Evolutionary conservation across 2,329 filamentous ascomycete species (phyloP).

Genomic region (Thelonectria discophora): DNA sequence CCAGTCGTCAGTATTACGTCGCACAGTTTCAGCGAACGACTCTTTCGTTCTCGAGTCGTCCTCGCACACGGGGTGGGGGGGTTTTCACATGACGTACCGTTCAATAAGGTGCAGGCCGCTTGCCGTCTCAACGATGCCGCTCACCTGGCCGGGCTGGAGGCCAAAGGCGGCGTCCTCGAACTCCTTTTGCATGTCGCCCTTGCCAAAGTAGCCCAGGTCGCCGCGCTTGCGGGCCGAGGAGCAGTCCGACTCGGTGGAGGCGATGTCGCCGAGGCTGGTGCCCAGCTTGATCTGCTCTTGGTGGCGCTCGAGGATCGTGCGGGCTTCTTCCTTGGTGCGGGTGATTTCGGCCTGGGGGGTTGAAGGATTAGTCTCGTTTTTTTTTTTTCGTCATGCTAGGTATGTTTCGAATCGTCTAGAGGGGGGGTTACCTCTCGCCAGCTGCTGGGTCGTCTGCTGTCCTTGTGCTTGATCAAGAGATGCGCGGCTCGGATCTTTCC

Average conservation of each 20-base stretch:
- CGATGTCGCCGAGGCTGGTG: conserved; percentile 80
- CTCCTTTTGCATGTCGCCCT: conserved; percentile 97
- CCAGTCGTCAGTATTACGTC: not conserved
- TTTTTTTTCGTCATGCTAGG: no score
- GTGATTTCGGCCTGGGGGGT: conserved; percentile 76
- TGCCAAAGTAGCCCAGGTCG: conserved; percentile 93
- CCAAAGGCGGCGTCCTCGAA: conserved; percentile 96
- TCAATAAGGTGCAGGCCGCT: conserved; percentile 97
- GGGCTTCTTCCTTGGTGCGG: conserved; percentile 86
- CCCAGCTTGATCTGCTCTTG: conserved; percentile 80
- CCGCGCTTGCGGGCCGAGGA: conserved; percentile 94
- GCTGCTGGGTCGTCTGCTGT: conserved; percentile 87
- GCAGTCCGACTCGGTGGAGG: conserved; percentile 90
- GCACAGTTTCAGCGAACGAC: not conserved
- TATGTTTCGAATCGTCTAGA: conserved; percentile 20
- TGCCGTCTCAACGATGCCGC: conserved; percentile 86
- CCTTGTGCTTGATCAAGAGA: conserved; percentile 90
- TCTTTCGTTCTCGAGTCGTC: no score
- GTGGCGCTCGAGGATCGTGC: conserved; percentile 77
- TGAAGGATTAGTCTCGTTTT: conserved; percentile 9
- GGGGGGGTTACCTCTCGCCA: conserved; percentile 75
- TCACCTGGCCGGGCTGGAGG: conserved; percentile 87
- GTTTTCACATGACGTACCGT: conserved; percentile 65
- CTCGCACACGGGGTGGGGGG: not conserved
- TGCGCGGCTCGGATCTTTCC: conserved; percentile 95